A percentile compares a stretch with the other conserved stretches of the same genome.
phyloP scores from a whole-genome alignment of 345 rosid species.

The Arabis alpina region DNA sequence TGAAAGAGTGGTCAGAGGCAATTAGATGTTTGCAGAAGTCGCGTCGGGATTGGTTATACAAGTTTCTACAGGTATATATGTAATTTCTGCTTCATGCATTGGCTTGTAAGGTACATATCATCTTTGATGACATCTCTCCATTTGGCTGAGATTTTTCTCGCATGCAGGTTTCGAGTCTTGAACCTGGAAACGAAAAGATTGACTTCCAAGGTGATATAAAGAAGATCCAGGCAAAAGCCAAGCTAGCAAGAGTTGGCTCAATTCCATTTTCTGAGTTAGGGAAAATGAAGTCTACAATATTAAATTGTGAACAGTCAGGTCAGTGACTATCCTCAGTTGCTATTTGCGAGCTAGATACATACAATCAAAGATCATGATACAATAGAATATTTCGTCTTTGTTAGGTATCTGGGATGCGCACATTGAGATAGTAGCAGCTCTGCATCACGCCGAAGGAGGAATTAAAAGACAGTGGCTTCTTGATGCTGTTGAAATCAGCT shows the following conservation, averaged over 20 bases:
- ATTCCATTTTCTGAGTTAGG: conserved; percentile 65
- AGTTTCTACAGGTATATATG: conserved; percentile 73
- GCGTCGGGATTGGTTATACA: conserved; percentile 63
- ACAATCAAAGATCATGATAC: conserved; percentile 13
- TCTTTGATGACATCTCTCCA: background rate
- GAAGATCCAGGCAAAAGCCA: conserved; percentile 77
- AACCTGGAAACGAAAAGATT: conserved; percentile 43
- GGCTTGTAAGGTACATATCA: background rate
- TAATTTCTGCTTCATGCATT: conserved; percentile 2
- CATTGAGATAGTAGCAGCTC: conserved; percentile 70
- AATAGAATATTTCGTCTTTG: conserved; percentile 18
- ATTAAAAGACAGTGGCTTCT: conserved; percentile 84
- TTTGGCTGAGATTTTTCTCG: conserved; percentile 20
- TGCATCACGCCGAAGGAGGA: conserved; percentile 68
- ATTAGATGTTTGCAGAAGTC: conserved; percentile 76
- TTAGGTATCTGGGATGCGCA: conserved; percentile 80
- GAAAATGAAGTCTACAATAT: conserved; percentile 59
- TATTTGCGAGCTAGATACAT: conserved; percentile 9
- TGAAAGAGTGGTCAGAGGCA: conserved; percentile 69
- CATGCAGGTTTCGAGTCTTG: conserved; percentile 56
- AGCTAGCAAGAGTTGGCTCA: conserved; percentile 64
- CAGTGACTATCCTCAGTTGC: conserved; percentile 42
- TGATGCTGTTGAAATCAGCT: conserved; percentile 85
- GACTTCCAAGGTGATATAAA: conserved; percentile 48
- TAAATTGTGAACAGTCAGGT: conserved; percentile 68